These are phyloP conservation scores for Neonectria coccinea DNA, from an alignment of 2,329 filamentous ascomycete genomes.

Conservation along the genomic window DNA sequence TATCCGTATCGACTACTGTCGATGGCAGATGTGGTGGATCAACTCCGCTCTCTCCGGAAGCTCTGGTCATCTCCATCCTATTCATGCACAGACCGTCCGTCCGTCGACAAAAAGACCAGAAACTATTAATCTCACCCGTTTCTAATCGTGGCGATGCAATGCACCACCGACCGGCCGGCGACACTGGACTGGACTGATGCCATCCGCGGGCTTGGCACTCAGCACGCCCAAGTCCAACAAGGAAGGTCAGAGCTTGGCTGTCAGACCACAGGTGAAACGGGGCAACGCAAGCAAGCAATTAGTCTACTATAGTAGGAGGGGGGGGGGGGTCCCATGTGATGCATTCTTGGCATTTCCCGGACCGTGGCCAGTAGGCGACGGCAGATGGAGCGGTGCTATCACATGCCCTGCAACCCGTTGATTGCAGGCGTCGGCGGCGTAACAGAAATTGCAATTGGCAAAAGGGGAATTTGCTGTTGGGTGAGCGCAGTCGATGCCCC, in stretches of 20 bases:
- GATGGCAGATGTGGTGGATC: not conserved
- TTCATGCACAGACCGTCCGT: not conserved
- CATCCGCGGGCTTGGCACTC: conserved; percentile 11
- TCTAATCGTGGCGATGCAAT: not conserved
- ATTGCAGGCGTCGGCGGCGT: not conserved
- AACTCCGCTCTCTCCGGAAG: not conserved
- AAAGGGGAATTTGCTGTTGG: not conserved
- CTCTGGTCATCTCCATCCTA: not conserved
- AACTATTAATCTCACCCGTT: not conserved
- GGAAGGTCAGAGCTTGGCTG: conserved; percentile 20
- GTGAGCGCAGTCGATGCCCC: not conserved
- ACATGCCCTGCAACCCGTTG: conserved; percentile 9
- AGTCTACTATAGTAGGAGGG: too few species aligned
- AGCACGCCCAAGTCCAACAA: conserved; percentile 3
- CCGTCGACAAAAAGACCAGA: not conserved
- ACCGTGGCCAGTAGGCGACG: not conserved
- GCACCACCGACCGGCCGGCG: not conserved
- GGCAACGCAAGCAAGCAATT: not conserved
- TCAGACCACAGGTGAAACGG: conserved; percentile 13
- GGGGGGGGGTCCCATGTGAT: conserved; percentile 6
- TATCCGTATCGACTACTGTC: not conserved
- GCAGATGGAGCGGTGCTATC: conserved; percentile 12
- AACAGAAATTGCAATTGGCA: not conserved
- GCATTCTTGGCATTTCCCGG: conserved; percentile 13
- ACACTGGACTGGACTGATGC: not conserved